These are phyloP conservation scores for Trypanosoma caninum DNA, from an alignment of 208 protist genomes.

Conservation along the genomic window DNA sequence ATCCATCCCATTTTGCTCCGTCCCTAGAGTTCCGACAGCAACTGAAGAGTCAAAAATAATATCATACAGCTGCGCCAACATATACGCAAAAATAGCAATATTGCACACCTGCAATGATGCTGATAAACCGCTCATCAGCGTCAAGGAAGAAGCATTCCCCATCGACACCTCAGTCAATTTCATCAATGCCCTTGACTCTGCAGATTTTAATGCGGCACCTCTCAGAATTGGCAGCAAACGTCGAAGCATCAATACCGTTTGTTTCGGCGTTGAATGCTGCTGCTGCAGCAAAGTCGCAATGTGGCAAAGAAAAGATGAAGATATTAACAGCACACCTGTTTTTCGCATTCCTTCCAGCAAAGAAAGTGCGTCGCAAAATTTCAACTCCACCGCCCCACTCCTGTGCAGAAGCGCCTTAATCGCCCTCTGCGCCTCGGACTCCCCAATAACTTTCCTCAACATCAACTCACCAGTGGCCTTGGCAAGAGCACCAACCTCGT, in stretches of 20 bases:
- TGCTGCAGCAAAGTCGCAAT: slow-evolving; percentile 8
- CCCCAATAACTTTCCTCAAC: slow-evolving; percentile 5
- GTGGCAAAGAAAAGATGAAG: slow-evolving; percentile 6
- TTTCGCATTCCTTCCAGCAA: slow-evolving; percentile 18
- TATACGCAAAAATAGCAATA: slow-evolving; percentile 20
- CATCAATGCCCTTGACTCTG: slow-evolving; percentile 6
- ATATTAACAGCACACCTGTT: background rate
- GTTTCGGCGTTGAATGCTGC: slow-evolving; percentile 14
- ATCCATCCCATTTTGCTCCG: background rate
- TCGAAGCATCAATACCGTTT: slow-evolving; percentile 15
- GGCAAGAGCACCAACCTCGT: slow-evolving; percentile 37
- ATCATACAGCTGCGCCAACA: slow-evolving; percentile 22
- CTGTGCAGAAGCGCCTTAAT: slow-evolving; percentile 8
- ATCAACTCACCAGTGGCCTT: slow-evolving; percentile 19
- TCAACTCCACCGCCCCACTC: slow-evolving; percentile 14
- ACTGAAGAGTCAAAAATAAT: background rate
- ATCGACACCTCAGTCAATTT: slow-evolving; percentile 17
- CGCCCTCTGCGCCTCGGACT: slow-evolving; percentile 1
- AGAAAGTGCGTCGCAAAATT: slow-evolving; percentile 15
- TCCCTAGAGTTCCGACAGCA: background rate
- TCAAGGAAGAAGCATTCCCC: slow-evolving; percentile 8
- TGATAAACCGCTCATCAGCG: background rate
- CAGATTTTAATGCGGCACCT: background rate
- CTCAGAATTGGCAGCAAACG: slow-evolving; percentile 20
- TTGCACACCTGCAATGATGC: slow-evolving; percentile 8